Base-by-base conservation (phyloP, 2,329 filamentous ascomycete species). In the Rhynchosporium secalis region DNA sequence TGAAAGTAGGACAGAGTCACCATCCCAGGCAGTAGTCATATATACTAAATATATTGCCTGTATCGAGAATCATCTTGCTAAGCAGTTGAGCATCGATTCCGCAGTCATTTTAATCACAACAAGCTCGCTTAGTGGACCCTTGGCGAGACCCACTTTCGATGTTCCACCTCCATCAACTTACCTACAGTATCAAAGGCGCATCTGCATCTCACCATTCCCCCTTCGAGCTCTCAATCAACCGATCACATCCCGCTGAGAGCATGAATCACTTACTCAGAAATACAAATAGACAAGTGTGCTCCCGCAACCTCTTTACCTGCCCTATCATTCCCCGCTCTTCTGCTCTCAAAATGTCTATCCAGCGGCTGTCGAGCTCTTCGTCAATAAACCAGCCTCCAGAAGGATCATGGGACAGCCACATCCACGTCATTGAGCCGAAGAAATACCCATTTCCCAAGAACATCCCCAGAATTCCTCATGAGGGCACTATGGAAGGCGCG, bases 391-490 rank as follows among this genome's bases (percentile, higher is more conserved):
- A 41, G 8, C 40, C 41, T 15, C 49, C 58, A 48, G 58, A 55
- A 56, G 51, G 49, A 8, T 61, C 60, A 43, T 65, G 60, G 63
- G 63, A 65, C 13, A 77, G 84, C 61, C 87, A 84, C 71, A 87
- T 87, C 82, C 86, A 88, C 71, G 79, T 87, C 41, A 77, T 86
- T 58, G 82, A 86, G 56, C 82, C 82, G 0, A 70, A 75, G 29
- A 72, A 72, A 13, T 87, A 82, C 69, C 79, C 82, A 1, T 72
- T 86, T 9, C 74, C 77, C 36, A 65, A 76, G 4, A 69, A 74
- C 38, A 40, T 54, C 49, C 83, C 84, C 63, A 87, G 87, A 72
- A 73, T 73, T n/a, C 83, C 85, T 2, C 70, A 72, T 3, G 68
- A 78, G 20, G 79, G 84, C 66, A 81, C 78, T 1, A 73, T 86